Evolutionary conservation across 2,329 filamentous ascomycete genomes (phyloP), one percentile per base, ranked within the genome.

Genomic region (Ophiocordyceps camponoti-rufipedis): DNA sequence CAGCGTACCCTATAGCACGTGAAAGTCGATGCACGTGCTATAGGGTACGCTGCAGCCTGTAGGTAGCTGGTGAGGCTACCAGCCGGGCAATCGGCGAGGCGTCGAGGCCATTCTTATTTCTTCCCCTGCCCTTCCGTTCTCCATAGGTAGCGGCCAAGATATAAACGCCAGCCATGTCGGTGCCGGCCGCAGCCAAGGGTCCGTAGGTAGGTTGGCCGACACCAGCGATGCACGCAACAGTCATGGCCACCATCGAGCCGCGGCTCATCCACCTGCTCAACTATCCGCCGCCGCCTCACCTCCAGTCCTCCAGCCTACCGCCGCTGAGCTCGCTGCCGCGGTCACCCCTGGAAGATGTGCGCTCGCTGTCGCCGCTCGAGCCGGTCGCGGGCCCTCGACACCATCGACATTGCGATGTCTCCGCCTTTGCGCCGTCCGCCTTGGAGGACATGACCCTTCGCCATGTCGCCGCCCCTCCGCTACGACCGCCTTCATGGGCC

Each of bases 221-320:
- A 23, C 3, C 23, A 23, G 23, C 23, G 23, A 23, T 23, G 55
- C 49, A 56, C 56, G 52, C 54, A 52, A 50, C 48, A 55, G 52
- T 46, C 48, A 77, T 77, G 73, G 73, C 74, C 53, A 79, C 74
- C 56, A 80, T 80, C 62, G 76, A 80, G 69, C 76, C 76, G 56
- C 73, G 75, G 56, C 67, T 80, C 52, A 80, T 79, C 57, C 74
- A 79, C 58, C 62, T 80, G 52, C 66, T 80, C 55, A 80, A 80
- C 60, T 71, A 75, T 54, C 68, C 67, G 43, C 66, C 65, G 40
- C 65, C 66, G 50, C 67, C 69, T 42, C 66, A 66, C 51, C 62
- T 64, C 53, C 65, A 62, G 53, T 66, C 68, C 49, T 62, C 69
- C 54, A 71, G 74, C 48, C 67, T 77, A 3, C 74, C 75, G 35